Evolutionary conservation across 2,329 filamentous ascomycete genomes (phyloP).

Genomic region (Trematosphaeria pertusa): DNA sequence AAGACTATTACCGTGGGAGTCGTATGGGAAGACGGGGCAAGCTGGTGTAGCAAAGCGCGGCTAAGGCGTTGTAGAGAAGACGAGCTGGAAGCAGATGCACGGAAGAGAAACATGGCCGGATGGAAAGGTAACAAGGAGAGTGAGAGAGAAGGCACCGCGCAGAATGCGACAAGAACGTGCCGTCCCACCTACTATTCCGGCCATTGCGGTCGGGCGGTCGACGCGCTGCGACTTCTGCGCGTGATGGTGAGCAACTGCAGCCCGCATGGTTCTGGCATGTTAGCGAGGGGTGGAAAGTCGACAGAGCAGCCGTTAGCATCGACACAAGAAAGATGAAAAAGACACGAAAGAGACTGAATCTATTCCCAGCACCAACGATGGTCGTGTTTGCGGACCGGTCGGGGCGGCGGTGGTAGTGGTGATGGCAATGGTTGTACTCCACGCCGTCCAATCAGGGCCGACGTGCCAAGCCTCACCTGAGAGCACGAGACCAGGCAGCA

Average conservation of each 20-base stretch:
- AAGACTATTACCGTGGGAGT: conserved; percentile 27
- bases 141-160: not conserved
- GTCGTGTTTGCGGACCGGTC: no score
- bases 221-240: no score
- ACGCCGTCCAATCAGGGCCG: not conserved
- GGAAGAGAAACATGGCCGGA: conserved; percentile 8
- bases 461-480: conserved; percentile 1
- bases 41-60: conserved; percentile 29
- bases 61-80: conserved; percentile 29
- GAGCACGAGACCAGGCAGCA: not conserved
- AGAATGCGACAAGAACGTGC: not conserved
- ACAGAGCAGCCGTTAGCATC: no score
- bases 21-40: conserved; percentile 21
- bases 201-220: no score
- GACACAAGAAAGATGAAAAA: no score
- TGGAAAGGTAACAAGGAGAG: not conserved
- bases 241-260: no score
- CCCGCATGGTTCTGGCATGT: no score
- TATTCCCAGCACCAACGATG: no score
- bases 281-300: no score
- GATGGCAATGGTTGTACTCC: no score
- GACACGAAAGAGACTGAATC: no score
- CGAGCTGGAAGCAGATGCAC: conserved; percentile 15
- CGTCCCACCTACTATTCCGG: not conserved
- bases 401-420: no score